A percentile compares a stretch with the other conserved stretches of the same genome.
Conservation (phyloP, 208 protist species). For the Willaertia magna region DNA sequence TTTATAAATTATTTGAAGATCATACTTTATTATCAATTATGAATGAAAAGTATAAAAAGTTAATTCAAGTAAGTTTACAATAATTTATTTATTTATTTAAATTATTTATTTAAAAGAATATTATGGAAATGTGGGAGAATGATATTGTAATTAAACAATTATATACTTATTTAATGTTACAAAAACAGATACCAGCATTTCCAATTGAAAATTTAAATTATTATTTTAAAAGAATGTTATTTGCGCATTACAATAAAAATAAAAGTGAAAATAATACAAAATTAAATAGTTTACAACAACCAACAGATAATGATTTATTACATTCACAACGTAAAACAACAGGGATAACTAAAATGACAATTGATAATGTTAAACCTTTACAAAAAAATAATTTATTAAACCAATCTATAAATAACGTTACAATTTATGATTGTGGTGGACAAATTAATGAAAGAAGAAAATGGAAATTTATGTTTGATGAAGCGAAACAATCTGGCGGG, state of each 20-base stretch:
- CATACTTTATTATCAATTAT: neutral
- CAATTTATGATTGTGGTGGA: conserved; percentile 3
- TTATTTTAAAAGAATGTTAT: neutral
- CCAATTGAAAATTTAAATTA: neutral
- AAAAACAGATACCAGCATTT: neutral
- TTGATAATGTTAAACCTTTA: neutral
- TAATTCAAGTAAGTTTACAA: too few species aligned
- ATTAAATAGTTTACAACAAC: too few species aligned
- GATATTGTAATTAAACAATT: neutral
- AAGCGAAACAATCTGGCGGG: neutral
- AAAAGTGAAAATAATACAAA: too few species aligned
- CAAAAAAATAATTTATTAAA: too few species aligned
- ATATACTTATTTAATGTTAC: neutral
- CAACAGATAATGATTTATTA: neutral
- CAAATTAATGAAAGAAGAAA: conserved; percentile 28
- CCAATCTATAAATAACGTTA: too few species aligned
- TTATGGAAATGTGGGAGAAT: neutral
- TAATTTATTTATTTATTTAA: too few species aligned
- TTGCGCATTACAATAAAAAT: neutral
- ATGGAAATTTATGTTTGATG: conserved; percentile 1
- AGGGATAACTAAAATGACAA: neutral
- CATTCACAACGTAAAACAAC: neutral
- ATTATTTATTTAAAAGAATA: too few species aligned
- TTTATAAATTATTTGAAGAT: neutral
- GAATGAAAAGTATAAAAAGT: neutral